Evolutionary conservation across 2,329 filamentous ascomycete species (phyloP).

Genomic region (Emmonsia crescens): DNA sequence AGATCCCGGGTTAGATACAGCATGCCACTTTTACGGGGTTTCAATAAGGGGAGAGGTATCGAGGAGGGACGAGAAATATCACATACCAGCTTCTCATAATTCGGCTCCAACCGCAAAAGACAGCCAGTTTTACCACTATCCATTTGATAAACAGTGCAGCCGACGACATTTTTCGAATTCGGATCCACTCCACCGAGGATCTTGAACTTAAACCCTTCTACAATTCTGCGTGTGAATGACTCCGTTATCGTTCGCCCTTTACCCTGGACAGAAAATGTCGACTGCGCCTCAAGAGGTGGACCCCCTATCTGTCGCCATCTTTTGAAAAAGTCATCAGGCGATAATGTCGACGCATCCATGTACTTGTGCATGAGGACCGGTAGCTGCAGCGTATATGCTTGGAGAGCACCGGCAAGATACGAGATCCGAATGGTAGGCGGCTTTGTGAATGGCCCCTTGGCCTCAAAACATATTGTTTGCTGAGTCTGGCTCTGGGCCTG

Average conservation of each 20-base stretch:
- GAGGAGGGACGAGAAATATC: not conserved
- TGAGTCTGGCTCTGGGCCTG: constrained; percentile 66
- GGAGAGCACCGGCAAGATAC: constrained; percentile 85
- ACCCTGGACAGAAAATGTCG: constrained; percentile 61
- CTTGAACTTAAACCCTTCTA: constrained; percentile 84
- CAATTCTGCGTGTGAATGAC: constrained; percentile 57
- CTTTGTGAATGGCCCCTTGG: constrained; percentile 67
- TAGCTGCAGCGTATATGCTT: constrained; percentile 82
- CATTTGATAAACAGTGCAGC: constrained; percentile 65
- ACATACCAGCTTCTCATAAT: constrained; percentile 79
- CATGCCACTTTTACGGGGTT: not conserved
- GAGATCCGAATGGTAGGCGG: constrained; percentile 87
- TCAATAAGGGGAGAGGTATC: not conserved
- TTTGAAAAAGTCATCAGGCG: constrained; percentile 94
- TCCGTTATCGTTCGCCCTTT: constrained; percentile 57
- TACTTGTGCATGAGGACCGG: constrained; percentile 88
- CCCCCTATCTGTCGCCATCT: constrained; percentile 97
- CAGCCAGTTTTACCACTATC: constrained; percentile 89
- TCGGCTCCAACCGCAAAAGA: constrained; percentile 85
- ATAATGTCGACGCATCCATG: constrained; percentile 83
- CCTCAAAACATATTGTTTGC: constrained; percentile 91
- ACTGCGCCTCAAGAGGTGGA: constrained; percentile 73
- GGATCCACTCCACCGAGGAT: constrained; percentile 78
- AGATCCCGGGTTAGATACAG: constrained; percentile 11
- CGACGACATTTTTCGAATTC: constrained; percentile 87